A percentile compares a stretch with the other conserved stretches of the same genome.
Conservation (phyloP, 768 basidiomycete genomes). For the Phanerodontia chrysosporium region DNA sequence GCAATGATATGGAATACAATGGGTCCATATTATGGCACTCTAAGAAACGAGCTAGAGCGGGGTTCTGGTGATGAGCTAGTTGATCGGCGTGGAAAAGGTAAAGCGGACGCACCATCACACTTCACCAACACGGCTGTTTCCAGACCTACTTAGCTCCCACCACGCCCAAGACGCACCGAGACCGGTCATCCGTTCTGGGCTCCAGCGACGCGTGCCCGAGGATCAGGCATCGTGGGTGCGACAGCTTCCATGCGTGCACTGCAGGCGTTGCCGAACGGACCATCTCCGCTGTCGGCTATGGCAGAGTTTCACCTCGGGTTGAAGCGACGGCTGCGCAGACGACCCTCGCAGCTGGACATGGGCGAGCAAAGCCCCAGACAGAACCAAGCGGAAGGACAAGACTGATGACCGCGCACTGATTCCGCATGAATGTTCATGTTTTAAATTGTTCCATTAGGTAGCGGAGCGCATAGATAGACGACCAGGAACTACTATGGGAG, state of each 20-base stretch:
- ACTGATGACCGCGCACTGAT: not conserved
- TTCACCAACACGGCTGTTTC: too few relatives aligned
- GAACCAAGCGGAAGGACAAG: not conserved
- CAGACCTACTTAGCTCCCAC: too few relatives aligned
- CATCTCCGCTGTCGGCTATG: not conserved
- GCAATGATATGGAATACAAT: not conserved
- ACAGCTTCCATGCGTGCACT: not conserved
- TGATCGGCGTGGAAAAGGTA: too few relatives aligned
- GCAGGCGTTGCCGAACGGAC: not conserved
- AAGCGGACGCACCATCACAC: too few relatives aligned
- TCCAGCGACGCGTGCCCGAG: not conserved
- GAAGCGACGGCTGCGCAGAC: not conserved
- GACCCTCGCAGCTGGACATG: not conserved
- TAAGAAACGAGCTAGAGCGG: not conserved
- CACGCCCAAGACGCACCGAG: not conserved
- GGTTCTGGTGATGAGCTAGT: not conserved
- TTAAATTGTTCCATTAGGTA: not conserved
- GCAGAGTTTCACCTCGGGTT: not conserved
- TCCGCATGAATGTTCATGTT: not conserved
- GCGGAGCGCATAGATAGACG: not conserved
- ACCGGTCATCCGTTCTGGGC: not conserved
- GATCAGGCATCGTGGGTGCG: not conserved
- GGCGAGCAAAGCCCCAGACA: not conserved
- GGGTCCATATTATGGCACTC: not conserved
- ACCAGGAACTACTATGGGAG: not conserved